phyloP scores from a whole-genome alignment of 768 basidiomycete genomes.

The Termitomyces bulborhizus region DNA sequence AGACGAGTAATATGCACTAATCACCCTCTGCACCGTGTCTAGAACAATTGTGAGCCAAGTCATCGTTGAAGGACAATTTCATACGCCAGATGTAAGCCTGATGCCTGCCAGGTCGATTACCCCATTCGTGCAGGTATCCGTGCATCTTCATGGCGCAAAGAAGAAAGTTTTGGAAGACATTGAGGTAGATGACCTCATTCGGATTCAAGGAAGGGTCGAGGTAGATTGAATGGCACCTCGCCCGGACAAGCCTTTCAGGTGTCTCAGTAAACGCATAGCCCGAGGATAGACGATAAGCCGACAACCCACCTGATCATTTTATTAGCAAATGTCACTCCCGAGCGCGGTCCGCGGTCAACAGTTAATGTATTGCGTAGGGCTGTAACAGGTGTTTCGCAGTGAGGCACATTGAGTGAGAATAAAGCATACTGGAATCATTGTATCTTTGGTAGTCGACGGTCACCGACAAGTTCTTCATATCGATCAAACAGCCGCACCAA shows the following conservation, averaged over 20 bases:
- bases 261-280: not conserved
- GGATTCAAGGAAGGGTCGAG: constrained; percentile 70
- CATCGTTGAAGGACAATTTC: not conserved
- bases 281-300: not conserved
- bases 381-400: not conserved
- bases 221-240: constrained; percentile 75
- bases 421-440: constrained; percentile 44
- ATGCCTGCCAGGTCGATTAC: constrained; percentile 35
- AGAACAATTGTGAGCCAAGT: constrained; percentile 1
- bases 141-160: constrained; percentile 85
- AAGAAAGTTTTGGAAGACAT: constrained; percentile 84
- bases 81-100: constrained; percentile 49
- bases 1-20: constrained; percentile 48
- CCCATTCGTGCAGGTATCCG: constrained; percentile 67
- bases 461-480: constrained; percentile 72
- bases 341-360: constrained; percentile 55
- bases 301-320: constrained; percentile 69
- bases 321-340: constrained; percentile 57
- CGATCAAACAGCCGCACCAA: constrained; percentile 87
- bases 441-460: constrained; percentile 75
- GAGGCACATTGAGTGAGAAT: not conserved
- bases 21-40: constrained; percentile 61
- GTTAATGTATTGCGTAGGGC: constrained; percentile 66
- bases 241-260: constrained; percentile 53
- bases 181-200: constrained; percentile 55